Base-by-base conservation (phyloP, 164 flowering plant species). In the Liriodendron chinense region DNA sequence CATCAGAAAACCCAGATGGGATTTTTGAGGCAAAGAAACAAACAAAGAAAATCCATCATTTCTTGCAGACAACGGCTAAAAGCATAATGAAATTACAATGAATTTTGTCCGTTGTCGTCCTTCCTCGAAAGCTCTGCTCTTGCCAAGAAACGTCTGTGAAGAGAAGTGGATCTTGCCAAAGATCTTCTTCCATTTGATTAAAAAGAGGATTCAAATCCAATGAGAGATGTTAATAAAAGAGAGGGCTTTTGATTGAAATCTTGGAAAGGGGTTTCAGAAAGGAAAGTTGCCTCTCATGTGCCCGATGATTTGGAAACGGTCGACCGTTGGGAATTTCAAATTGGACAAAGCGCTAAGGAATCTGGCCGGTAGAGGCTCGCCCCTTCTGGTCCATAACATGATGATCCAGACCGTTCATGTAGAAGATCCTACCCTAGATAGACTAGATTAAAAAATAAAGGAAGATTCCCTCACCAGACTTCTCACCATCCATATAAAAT, bases 161-260 rank as follows among this genome's bases (percentile, higher is more conserved):
- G 62, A 89, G 89, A 85, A 90, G 90, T 43, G 94, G 93, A 84
- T 92, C 93, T 77, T 77, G 76, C 89, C 91, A 89, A 71, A 77
- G 82, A 65, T 78, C 82, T 43, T 78, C 82, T 43, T 77, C 83
- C 90, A 84, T 53, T 84, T 74, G 78, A 70, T 72, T 62, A 63
- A 72, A 13, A 43, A 26, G 10, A 72, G 16, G 1, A 18, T 24
- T 26, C n/a, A 16, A 62, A 62, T 62, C 28, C 5, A 59, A 59
- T 43, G 49, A 59, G 20, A 0, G 43, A 16, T 9, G 16, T 28
- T 59, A 8, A 57, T 26, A 48, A 57, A 77, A 63, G 72, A 71
- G 57, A 68, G 21, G 43, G 61, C 1, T 71, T 74, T 70, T 74
- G 65, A 57, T 72, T 53, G 59, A 53, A 53, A 53, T 53, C 59